Evolutionary conservation across 2,329 filamentous ascomycete species (phyloP).

Genomic region (Botrytis porri): DNA sequence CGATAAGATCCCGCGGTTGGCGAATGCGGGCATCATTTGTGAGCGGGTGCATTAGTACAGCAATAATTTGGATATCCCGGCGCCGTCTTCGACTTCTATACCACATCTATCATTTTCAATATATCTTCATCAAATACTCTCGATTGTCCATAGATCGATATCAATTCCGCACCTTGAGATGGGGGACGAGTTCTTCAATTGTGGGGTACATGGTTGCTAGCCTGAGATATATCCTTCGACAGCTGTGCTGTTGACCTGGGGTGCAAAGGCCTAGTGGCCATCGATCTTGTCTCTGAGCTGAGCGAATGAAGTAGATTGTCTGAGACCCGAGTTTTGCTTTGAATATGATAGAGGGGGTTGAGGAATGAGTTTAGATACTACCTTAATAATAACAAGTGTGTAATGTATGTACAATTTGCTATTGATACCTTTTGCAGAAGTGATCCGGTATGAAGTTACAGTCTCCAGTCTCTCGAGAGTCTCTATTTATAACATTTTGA

Average conservation of each 20-base stretch:
- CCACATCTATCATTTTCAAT: neutral
- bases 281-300: neutral
- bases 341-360: neutral
- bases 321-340: constrained; percentile 1
- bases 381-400: no score
- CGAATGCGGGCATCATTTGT: constrained; percentile 1
- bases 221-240: constrained; percentile 2
- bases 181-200: constrained; percentile 11
- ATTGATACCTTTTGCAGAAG: neutral
- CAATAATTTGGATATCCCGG: neutral
- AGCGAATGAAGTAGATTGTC: neutral
- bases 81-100: neutral
- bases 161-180: neutral
- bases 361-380: neutral
- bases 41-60: neutral
- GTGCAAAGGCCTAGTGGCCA: neutral
- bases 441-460: neutral
- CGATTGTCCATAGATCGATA: neutral
- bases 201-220: neutral
- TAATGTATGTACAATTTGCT: no score
- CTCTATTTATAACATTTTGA: neutral
- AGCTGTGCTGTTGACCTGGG: neutral
- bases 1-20: neutral
- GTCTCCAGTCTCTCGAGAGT: no score
- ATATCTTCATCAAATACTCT: neutral